phyloP scores from a whole-genome alignment of 116 monocot genomes.

The Iris pallida region DNA sequence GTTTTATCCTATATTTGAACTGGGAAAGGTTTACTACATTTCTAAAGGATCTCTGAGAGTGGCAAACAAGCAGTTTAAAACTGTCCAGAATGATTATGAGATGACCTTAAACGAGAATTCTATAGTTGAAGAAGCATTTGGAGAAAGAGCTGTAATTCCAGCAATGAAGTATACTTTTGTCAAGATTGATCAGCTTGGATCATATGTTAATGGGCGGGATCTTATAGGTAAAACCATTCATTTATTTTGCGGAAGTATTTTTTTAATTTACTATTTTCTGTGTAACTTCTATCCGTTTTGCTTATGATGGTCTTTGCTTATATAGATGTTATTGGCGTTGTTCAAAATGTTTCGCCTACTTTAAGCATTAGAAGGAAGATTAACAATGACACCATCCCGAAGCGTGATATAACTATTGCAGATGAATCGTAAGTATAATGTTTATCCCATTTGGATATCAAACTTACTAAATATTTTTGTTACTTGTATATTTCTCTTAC shows the following conservation, averaged over 20 bases:
- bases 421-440: constrained; percentile 76
- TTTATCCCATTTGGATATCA: neutral
- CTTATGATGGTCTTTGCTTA: neutral
- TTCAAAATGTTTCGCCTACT: constrained; percentile 80
- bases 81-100: constrained; percentile 95
- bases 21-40: constrained; percentile 94
- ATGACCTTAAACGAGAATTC: constrained; percentile 92
- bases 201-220: constrained; percentile 90
- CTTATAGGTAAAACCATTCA: constrained; percentile 52
- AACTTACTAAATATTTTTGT: no score
- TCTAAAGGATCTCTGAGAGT: constrained; percentile 81
- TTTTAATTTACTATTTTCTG: neutral
- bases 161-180: constrained; percentile 76
- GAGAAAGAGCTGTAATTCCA: constrained; percentile 67
- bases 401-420: constrained; percentile 86
- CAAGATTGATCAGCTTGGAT: constrained; percentile 73
- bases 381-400: constrained; percentile 84
- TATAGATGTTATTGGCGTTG: constrained; percentile 78
- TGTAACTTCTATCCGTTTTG: neutral
- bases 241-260: neutral
- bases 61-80: constrained; percentile 88
- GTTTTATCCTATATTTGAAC: constrained; percentile 79
- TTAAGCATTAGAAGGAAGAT: constrained; percentile 83
- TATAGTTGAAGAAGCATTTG: constrained; percentile 75
- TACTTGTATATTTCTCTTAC: neutral